Conservation (phyloP, 2,329 filamentous ascomycete species). For the Periconia sp. region DNA sequence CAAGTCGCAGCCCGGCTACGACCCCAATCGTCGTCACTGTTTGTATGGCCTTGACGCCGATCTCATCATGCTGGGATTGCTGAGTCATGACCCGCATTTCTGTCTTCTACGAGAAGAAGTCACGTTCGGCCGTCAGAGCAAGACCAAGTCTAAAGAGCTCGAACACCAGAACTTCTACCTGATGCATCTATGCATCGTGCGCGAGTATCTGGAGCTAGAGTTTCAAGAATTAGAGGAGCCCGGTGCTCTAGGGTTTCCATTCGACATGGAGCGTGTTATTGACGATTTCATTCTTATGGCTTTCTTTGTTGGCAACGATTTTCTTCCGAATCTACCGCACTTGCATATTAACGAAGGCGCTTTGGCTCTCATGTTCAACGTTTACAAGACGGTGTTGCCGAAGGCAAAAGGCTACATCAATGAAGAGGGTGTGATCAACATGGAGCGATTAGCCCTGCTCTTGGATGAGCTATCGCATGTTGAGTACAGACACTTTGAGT, state of each 20-base stretch:
- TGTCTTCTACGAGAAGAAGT: constrained; percentile 96
- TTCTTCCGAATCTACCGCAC: constrained; percentile 93
- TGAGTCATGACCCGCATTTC: constrained; percentile 98
- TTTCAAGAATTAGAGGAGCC: constrained; percentile 89
- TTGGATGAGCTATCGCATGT: constrained; percentile 86
- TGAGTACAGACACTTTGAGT: constrained; percentile 91
- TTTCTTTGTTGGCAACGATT: constrained; percentile 99
- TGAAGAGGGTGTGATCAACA: constrained; percentile 89
- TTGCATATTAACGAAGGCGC: constrained; percentile 99
- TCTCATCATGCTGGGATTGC: constrained; percentile 95
- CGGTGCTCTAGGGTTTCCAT: constrained; percentile 74
- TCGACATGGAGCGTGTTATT: constrained; percentile 94
- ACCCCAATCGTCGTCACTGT: constrained; percentile 93
- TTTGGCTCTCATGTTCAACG: constrained; percentile 93
- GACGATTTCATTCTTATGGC: constrained; percentile 99
- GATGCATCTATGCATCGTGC: constrained; percentile 95
- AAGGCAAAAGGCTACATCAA: constrained; percentile 94
- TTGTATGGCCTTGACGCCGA: constrained; percentile 97
- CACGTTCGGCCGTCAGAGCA: constrained; percentile 87
- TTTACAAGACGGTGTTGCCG: constrained; percentile 91
- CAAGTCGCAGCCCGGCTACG: constrained; percentile 92
- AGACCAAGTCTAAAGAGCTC: constrained; percentile 91
- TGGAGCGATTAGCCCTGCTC: constrained; percentile 77
- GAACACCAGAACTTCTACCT: constrained; percentile 99
- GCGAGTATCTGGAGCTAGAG: constrained; percentile 95